Conservation (phyloP, 2,329 filamentous ascomycete genomes). For the Aureobasidium subglaciale region DNA sequence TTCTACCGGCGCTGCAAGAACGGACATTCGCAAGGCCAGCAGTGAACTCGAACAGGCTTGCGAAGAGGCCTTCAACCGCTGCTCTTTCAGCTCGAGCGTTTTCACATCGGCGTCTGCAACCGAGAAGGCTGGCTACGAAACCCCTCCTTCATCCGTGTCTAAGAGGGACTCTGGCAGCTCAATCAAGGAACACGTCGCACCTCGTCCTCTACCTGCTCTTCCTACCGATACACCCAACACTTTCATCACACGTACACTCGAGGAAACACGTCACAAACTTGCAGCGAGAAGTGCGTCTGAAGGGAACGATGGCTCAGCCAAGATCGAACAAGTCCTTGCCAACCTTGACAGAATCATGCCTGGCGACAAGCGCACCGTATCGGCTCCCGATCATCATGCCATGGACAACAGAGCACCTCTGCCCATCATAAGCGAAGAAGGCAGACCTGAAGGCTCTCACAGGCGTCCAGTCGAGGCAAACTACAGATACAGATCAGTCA, state of each 20-base stretch:
- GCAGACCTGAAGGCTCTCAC: slow-evolving; percentile 27
- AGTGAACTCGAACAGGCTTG: slow-evolving; percentile 81
- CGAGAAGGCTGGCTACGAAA: slow-evolving; percentile 39
- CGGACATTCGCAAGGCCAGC: slow-evolving; percentile 78
- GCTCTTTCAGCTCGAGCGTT: slow-evolving; percentile 47
- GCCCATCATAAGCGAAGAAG: slow-evolving; percentile 48
- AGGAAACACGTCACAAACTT: slow-evolving; percentile 52
- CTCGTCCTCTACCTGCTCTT: slow-evolving; percentile 40
- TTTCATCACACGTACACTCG: slow-evolving; percentile 48
- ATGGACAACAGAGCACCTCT: slow-evolving; percentile 31
- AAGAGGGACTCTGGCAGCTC: slow-evolving; percentile 19
- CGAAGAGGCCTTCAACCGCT: slow-evolving; percentile 82
- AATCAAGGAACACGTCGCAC: slow-evolving; percentile 29
- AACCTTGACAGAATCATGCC: slow-evolving; percentile 31
- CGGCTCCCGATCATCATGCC: slow-evolving; percentile 36
- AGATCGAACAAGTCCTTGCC: slow-evolving; percentile 53
- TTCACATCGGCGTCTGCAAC: slow-evolving; percentile 28
- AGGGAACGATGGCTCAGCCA: slow-evolving; percentile 37
- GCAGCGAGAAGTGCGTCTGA: slow-evolving; percentile 44
- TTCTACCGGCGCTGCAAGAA: slow-evolving; percentile 47
- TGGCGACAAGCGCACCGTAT: slow-evolving; percentile 36
- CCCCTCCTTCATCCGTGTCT: slow-evolving; percentile 45
- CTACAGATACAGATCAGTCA: slow-evolving; percentile 36
- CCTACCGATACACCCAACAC: slow-evolving; percentile 44
- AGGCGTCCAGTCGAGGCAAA: slow-evolving; percentile 22